These are phyloP conservation scores for Camelina sativa DNA, from an alignment of 345 rosid genomes.

Conservation along the genomic window DNA sequence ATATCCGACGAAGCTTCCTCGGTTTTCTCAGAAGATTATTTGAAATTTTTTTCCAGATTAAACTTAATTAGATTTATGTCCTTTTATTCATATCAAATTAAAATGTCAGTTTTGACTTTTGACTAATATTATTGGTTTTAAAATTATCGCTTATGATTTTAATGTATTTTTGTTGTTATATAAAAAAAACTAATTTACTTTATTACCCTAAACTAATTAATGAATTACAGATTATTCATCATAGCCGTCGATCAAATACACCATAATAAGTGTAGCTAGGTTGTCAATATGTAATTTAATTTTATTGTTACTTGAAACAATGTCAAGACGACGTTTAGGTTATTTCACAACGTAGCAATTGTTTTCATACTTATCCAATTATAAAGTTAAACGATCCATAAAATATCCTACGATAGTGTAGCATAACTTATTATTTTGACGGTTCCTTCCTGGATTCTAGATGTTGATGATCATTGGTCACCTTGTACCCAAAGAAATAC, in stretches of 20 bases:
- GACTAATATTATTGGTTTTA: not conserved
- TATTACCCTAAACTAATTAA: too few species aligned
- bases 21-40: not conserved
- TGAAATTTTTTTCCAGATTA: not conserved
- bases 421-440: not conserved
- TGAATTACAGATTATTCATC: too few species aligned
- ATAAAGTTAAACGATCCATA: not conserved
- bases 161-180: not conserved
- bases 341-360: not conserved
- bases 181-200: too few species aligned
- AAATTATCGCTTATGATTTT: not conserved
- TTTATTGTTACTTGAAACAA: not conserved
- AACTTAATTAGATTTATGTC: not conserved
- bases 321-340: not conserved
- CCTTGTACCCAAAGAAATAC: not conserved
- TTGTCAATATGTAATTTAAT: too few species aligned
- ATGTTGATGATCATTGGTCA: constrained; percentile 14
- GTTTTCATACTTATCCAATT: not conserved
- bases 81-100: not conserved
- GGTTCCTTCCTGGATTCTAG: constrained; percentile 7
- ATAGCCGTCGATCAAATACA: too few species aligned
- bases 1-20: constrained; percentile 9
- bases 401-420: not conserved
- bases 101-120: not conserved
- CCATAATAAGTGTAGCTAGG: too few species aligned